A percentile compares a stretch with the other conserved stretches of the same genome.
These are phyloP conservation scores for Fusarium nodosum DNA, from an alignment of 2,329 filamentous ascomycete species.

Conservation along the genomic window DNA sequence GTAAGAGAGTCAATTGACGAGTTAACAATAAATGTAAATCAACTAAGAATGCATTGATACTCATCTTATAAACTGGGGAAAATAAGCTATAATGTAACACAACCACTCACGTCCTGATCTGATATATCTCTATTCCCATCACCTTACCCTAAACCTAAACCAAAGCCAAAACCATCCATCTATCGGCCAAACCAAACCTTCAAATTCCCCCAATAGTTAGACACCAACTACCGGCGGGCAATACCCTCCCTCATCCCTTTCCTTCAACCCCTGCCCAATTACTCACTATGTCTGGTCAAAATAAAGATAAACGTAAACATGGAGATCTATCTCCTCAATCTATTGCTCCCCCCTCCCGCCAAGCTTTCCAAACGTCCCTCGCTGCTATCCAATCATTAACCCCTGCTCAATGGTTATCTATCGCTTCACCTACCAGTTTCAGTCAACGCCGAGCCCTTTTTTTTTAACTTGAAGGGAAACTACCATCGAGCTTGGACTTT, in stretches of 20 bases:
- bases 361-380: constrained; percentile 32
- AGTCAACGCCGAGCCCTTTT: constrained; percentile 12
- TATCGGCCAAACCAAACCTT: not conserved
- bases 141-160: constrained; percentile 31
- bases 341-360: constrained; percentile 8
- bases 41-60: not conserved
- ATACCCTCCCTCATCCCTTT: not conserved
- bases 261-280: not conserved
- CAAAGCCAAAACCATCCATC: not conserved
- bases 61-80: not conserved
- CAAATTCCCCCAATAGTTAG: constrained; percentile 16
- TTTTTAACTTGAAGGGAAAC: not conserved
- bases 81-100: constrained; percentile 7
- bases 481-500: constrained; percentile 3
- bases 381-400: constrained; percentile 28
- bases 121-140: not conserved
- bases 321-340: constrained; percentile 17
- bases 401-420: constrained; percentile 21
- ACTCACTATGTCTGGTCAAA: constrained; percentile 5
- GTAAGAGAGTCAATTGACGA: not conserved
- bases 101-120: not conserved
- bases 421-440: constrained; percentile 39
- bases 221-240: not conserved
- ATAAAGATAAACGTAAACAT: constrained; percentile 4
- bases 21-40: not conserved